Conservation (phyloP, 2,329 filamentous ascomycete species). For the Meredithiella fracta region DNA sequence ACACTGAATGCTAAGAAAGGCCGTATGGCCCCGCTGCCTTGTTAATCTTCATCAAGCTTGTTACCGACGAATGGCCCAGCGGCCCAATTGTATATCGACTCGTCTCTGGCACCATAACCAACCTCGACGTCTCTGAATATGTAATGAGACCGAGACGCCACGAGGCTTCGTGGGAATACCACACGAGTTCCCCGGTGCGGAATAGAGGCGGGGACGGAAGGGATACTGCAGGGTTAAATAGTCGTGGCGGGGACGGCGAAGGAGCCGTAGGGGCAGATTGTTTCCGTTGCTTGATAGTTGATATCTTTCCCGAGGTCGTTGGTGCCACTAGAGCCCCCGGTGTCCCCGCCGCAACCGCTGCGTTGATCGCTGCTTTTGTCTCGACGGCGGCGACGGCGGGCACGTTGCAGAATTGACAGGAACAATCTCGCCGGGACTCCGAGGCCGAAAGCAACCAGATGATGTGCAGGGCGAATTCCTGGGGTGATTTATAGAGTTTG, state of each 20-base stretch:
- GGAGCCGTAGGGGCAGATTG: background rate
- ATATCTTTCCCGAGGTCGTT: constrained; percentile 7
- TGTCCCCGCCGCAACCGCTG: too few relatives aligned
- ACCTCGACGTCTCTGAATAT: constrained; percentile 19
- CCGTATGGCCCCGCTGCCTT: constrained; percentile 28
- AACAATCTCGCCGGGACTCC: constrained; percentile 32
- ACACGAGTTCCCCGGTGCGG: constrained; percentile 33
- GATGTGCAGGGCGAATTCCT: constrained; percentile 36
- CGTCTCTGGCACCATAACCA: too few relatives aligned
- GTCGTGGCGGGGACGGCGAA: background rate
- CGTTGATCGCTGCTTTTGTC: background rate
- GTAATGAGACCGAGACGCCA: constrained; percentile 34
- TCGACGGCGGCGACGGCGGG: background rate
- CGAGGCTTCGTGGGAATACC: constrained; percentile 30
- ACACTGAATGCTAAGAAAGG: constrained; percentile 37
- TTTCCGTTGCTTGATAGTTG: constrained; percentile 12
- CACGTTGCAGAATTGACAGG: constrained; percentile 32
- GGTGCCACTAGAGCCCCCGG: constrained; percentile 2
- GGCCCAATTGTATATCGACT: constrained; percentile 28
- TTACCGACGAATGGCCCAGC: constrained; percentile 23
- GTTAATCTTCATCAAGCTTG: constrained; percentile 24
- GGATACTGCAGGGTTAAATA: constrained; percentile 12
- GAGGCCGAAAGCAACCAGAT: constrained; percentile 35
- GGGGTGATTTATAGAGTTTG: constrained; percentile 35
- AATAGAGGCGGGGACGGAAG: constrained; percentile 23